Percentiles rank a stretch among this genome's conserved stretches.
These are phyloP conservation scores for Alternaria consortialis DNA, from an alignment of 2,329 filamentous ascomycete genomes.

Conservation along the genomic window DNA sequence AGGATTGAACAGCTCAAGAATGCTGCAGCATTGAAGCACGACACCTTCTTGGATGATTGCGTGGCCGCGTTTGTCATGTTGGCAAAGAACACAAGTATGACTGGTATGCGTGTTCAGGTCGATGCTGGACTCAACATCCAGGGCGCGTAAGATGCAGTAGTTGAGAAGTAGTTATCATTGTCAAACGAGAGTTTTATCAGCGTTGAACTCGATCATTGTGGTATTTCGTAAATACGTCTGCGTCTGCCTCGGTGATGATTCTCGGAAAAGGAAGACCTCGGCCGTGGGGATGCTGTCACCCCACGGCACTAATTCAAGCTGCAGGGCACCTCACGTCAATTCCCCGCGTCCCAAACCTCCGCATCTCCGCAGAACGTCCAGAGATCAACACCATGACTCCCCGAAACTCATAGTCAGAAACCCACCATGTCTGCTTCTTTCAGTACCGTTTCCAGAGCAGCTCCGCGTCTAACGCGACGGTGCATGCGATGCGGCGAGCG, in stretches of 20 bases:
- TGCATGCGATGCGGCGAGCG: conserved; percentile 33
- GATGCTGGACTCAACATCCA: conserved; percentile 49
- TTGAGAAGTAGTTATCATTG: background rate
- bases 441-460: conserved; percentile 19
- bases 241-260: background rate
- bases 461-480: conserved; percentile 22
- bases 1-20: conserved; percentile 63
- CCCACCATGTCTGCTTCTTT: conserved; percentile 29
- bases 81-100: conserved; percentile 63
- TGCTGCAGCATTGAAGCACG: conserved; percentile 67
- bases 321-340: conserved; percentile 8
- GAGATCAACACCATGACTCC: conserved; percentile 16
- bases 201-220: background rate
- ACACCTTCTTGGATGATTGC: conserved; percentile 63
- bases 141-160: conserved; percentile 17
- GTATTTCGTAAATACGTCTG: background rate
- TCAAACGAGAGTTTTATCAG: background rate
- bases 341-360: conserved; percentile 16
- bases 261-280: conserved; percentile 14
- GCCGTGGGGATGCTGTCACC: conserved; percentile 7
- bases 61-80: conserved; percentile 65
- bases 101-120: conserved; percentile 57
- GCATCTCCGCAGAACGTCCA: conserved; percentile 16
- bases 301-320: conserved; percentile 12
- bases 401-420: conserved; percentile 4